Evolutionary conservation across 2,329 filamentous ascomycete genomes (phyloP).

Genomic region (Fusarium sp.): DNA sequence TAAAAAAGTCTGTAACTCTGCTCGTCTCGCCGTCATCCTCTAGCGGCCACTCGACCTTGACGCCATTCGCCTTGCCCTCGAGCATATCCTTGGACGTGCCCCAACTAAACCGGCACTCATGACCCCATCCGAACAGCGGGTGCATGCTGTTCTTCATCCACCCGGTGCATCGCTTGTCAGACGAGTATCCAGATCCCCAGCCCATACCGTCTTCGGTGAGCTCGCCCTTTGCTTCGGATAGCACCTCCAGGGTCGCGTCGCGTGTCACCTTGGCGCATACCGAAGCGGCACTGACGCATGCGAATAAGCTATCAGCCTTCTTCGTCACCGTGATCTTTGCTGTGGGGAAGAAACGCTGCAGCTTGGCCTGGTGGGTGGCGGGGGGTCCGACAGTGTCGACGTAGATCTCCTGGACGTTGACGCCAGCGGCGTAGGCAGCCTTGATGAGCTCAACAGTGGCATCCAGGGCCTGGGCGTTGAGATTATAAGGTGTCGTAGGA

Average conservation of each 20-base stretch:
- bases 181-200: conserved; percentile 96
- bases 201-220: conserved; percentile 57
- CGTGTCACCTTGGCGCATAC: conserved; percentile 97
- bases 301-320: conserved; percentile 93
- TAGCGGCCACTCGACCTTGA: conserved; percentile 86
- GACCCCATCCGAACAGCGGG: conserved; percentile 93
- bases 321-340: conserved; percentile 81
- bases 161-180: conserved; percentile 80
- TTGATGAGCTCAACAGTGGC: conserved; percentile 87
- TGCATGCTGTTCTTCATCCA: conserved; percentile 93
- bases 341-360: conserved; percentile 87
- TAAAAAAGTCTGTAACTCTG: conserved; percentile 83
- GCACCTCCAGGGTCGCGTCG: conserved; percentile 86
- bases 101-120: conserved; percentile 95
- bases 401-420: conserved; percentile 90
- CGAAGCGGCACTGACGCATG: conserved; percentile 91
- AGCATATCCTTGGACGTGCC: conserved; percentile 94
- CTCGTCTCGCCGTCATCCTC: conserved; percentile 77
- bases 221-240: conserved; percentile 66
- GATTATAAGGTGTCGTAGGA: conserved; percentile 77
- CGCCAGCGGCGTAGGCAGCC: conserved; percentile 78
- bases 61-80: conserved; percentile 75
- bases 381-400: conserved; percentile 95
- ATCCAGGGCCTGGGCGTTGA: conserved; percentile 96
- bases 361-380: conserved; percentile 82